phyloP scores from a whole-genome alignment of 768 basidiomycete species.

The Holtermanniella nyarrowii region DNA sequence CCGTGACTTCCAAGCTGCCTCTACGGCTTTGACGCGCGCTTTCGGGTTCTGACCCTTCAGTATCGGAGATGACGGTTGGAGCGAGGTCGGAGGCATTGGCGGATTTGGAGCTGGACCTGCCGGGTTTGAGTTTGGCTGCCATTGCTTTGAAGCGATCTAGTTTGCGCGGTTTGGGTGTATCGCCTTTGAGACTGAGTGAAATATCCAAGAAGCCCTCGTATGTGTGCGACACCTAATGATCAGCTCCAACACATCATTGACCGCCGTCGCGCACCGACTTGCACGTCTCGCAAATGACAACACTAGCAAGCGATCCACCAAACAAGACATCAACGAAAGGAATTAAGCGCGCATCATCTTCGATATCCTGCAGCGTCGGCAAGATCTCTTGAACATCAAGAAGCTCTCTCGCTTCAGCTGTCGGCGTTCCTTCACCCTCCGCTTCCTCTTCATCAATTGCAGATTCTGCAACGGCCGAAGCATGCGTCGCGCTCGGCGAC shows the following conservation, averaged over 20 bases:
- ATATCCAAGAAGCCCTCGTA: slow-evolving; percentile 93
- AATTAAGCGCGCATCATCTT: slow-evolving; percentile 48
- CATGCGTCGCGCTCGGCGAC: no score
- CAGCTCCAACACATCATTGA: background rate
- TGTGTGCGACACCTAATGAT: slow-evolving; percentile 55
- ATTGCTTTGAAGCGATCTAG: slow-evolving; percentile 62
- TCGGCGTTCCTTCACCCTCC: background rate
- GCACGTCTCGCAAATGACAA: slow-evolving; percentile 89
- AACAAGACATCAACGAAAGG: slow-evolving; percentile 86
- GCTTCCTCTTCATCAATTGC: background rate
- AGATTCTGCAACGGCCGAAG: background rate
- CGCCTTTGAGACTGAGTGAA: slow-evolving; percentile 74
- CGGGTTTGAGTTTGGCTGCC: slow-evolving; percentile 42
- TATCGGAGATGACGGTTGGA: slow-evolving; percentile 18
- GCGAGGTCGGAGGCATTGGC: slow-evolving; percentile 2
- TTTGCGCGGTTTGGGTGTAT: slow-evolving; percentile 61
- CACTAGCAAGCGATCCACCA: slow-evolving; percentile 74
- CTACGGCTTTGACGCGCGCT: slow-evolving; percentile 15
- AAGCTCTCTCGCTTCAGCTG: background rate
- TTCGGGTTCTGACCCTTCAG: slow-evolving; percentile 5
- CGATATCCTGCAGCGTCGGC: background rate
- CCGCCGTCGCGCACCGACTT: slow-evolving; percentile 53
- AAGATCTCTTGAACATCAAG: background rate
- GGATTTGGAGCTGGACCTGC: slow-evolving; percentile 1
- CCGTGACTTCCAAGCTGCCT: slow-evolving; percentile 3